Conservation (phyloP, 768 basidiomycete genomes). For the Pleurotus tuoliensis region DNA sequence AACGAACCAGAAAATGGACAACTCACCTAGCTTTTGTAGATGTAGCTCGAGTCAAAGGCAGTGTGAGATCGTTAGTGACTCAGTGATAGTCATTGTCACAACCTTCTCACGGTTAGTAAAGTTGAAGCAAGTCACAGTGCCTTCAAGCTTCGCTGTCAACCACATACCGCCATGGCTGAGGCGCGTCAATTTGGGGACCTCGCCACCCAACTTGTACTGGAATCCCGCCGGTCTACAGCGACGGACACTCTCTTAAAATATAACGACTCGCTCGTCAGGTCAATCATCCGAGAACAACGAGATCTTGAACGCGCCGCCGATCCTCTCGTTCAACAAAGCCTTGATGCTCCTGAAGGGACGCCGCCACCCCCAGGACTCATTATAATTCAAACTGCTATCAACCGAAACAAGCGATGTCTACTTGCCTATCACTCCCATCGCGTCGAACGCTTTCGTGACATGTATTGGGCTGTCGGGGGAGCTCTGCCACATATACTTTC, state of each 20-base stretch:
- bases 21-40: neutral
- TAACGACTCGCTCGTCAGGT: conserved; percentile 83
- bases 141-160: neutral
- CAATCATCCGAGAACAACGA: conserved; percentile 87
- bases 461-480: conserved; percentile 89
- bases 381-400: conserved; percentile 84
- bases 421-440: conserved; percentile 91
- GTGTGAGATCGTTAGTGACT: too few relatives aligned
- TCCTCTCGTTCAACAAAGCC: conserved; percentile 25
- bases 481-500: conserved; percentile 79
- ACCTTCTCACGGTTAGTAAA: too few relatives aligned
- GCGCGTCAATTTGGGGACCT: conserved; percentile 78
- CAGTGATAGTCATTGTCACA: too few relatives aligned
- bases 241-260: conserved; percentile 87
- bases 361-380: conserved; percentile 61
- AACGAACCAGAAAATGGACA: neutral
- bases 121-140: neutral
- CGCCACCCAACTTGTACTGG: conserved; percentile 81
- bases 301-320: conserved; percentile 66
- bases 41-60: neutral
- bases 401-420: conserved; percentile 93
- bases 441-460: conserved; percentile 74
- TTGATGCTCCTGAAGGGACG: conserved; percentile 28
- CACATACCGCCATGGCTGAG: conserved; percentile 36
- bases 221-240: conserved; percentile 80